Conservation (phyloP, 169 alveolate species). For the Babesia ovis region DNA sequence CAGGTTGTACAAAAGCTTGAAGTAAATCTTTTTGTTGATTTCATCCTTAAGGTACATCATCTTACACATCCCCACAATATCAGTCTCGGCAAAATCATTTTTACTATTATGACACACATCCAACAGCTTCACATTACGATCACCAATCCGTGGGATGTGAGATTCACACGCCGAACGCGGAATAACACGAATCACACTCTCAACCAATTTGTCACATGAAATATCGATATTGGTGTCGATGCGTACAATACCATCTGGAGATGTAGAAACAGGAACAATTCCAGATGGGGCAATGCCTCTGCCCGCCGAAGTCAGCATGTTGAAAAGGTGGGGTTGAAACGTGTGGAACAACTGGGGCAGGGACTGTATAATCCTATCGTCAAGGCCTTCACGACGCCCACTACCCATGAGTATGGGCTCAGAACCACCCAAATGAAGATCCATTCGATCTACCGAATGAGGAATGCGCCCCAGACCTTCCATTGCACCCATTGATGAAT, state of each 20-base stretch:
- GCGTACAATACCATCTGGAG: neutral
- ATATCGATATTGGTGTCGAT: slow-evolving; percentile 9
- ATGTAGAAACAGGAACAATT: neutral
- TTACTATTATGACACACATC: slow-evolving; percentile 57
- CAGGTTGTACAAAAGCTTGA: slow-evolving; percentile 70
- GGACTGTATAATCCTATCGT: slow-evolving; percentile 35
- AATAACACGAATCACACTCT: slow-evolving; percentile 43
- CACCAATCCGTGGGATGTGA: slow-evolving; percentile 18
- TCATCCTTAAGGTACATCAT: slow-evolving; percentile 73
- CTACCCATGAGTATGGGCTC: neutral
- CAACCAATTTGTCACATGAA: slow-evolving; percentile 35
- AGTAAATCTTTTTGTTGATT: slow-evolving; percentile 72
- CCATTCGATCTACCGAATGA: slow-evolving; percentile 2
- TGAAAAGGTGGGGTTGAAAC: slow-evolving; percentile 27
- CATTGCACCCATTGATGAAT: slow-evolving; percentile 1
- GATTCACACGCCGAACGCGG: slow-evolving; percentile 58
- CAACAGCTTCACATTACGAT: slow-evolving; percentile 12
- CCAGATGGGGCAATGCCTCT: neutral
- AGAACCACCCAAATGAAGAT: neutral
- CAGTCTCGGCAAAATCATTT: slow-evolving; percentile 61
- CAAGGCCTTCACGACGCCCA: slow-evolving; percentile 6
- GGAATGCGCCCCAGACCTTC: neutral
- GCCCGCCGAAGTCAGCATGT: slow-evolving; percentile 11
- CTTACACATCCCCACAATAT: slow-evolving; percentile 72
- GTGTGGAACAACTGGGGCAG: slow-evolving; percentile 56